Evolutionary conservation across 2,329 filamentous ascomycete species (phyloP).

Genomic region (Apiospora kogelbergensis): DNA sequence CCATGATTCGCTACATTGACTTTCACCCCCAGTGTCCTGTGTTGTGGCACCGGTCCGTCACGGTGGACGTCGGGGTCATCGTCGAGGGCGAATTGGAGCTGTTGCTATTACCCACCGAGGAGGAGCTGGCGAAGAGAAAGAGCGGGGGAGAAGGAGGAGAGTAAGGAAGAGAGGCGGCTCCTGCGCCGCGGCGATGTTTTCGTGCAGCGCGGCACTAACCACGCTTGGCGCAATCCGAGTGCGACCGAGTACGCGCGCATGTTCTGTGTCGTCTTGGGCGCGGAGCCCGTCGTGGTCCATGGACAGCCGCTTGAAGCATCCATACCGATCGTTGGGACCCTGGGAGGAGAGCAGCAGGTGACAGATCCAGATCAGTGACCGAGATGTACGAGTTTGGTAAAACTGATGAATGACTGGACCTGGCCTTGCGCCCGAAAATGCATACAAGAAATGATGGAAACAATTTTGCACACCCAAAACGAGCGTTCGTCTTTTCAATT

Average conservation of each 20-base stretch:
- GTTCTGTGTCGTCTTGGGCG: slow-evolving; percentile 11
- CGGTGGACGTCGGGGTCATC: background rate
- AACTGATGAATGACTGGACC: background rate
- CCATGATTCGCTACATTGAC: background rate
- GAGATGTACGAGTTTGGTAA: background rate
- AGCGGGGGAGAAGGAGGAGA: too few relatives aligned
- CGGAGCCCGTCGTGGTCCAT: background rate
- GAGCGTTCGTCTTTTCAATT: background rate
- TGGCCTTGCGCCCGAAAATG: background rate
- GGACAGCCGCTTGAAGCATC: background rate
- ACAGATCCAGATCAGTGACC: background rate
- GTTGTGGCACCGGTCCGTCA: background rate
- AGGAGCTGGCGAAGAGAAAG: background rate
- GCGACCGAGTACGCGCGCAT: slow-evolving; percentile 12
- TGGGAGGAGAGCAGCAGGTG: background rate
- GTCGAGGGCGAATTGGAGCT: background rate
- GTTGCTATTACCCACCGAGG: background rate
- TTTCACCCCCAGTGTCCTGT: background rate
- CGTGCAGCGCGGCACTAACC: slow-evolving; percentile 14
- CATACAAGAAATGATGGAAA: too few relatives aligned
- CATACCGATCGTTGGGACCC: background rate
- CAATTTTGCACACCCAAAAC: too few relatives aligned
- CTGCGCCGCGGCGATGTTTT: slow-evolving; percentile 10
- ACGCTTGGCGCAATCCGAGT: slow-evolving; percentile 15
- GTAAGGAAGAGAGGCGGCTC: background rate